Base-by-base conservation (phyloP, 208 protist species). In the Vickermania spadyakhi region DNA sequence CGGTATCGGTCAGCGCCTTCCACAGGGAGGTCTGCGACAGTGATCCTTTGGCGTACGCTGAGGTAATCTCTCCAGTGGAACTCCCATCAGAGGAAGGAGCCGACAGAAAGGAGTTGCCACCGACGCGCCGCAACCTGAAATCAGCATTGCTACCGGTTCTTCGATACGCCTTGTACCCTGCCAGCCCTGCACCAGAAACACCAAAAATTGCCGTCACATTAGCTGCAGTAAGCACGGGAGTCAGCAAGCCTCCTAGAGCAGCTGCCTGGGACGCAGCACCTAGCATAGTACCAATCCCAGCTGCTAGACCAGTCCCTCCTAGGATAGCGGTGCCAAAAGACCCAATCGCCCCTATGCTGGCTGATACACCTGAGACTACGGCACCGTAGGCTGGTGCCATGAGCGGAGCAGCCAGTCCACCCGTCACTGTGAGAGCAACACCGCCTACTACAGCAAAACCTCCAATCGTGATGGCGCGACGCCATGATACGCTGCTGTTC, bases 161-260 rank as follows among this genome's bases (percentile, higher is more conserved):
- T 3, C 75, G 80, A 21, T 76, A 68, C 1, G 79, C 86, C 31
- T 81, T 86, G 68, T 87, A 94, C 29, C 83, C 86, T 25, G 72
- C 74, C 11, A 94, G 70, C 31, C 77, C 77, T 0, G 70, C 83
- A n/a, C 86, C 86, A 2, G 73, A 63, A 28, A 75, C 73, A 30
- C 83, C 86, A 55, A 91, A 91, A 51, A 91, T 74, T 13, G 77
- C 81, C 7, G 81, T 86, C 26, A 94, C 28, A 50, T 86, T 82
- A 2, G 79, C 70, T 1, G 72, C 76, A 13, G 86, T 87, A 2
- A 94, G 68, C 22, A 73, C 74, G 0, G 86, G 86, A 1, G 80
- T 77, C 14, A 94, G 28, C 2, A 94, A 41, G 3, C 63, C 64
- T 0, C 74, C 72, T 28, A 91, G 73, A 0, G 79, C 86, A 0